Evolutionary conservation across 257 asterid species (phyloP), one percentile per base, ranked within the genome.

Genomic region (Plantago major): DNA sequence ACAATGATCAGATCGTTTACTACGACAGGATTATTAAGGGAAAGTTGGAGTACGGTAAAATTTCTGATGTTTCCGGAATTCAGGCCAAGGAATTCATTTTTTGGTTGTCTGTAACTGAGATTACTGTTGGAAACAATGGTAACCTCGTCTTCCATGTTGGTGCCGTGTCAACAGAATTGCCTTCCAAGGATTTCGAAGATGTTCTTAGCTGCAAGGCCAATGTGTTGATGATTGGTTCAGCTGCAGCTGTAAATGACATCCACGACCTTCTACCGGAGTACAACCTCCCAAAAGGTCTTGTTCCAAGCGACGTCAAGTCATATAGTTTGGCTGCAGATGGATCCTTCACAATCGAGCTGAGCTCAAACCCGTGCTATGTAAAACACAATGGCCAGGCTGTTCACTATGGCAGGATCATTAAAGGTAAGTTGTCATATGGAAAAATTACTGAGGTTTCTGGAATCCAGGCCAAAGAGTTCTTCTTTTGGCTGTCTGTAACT

Each of bases 141-240:
- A n/a, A n/a, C n/a, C n/a, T n/a, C n/a, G n/a, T n/a, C 6, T 87
- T 87, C 60, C 82, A 78, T 33, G 90, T 71, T 38, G 94, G 94
- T 6, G 64, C 75, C 57, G 62, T 87, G 7, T 74, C 87, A 1
- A 55, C 77, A 68, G 45, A 60, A 48, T 59, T 87, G 48, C 88
- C 94, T 6, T 86, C 76, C 15, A 30, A 73, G 4, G 74, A 72
- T 63, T 87, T 84, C 68, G 66, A 71, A 60, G 63, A 19, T 46
- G 56, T 87, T 64, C 88, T 55, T 6, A 65, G 68, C 17, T 87
- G 95, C 75, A 64, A 61, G 66, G 69, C 76, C 15, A 76, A 56
- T 5, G 84, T n/a, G n/a, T n/a, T n/a, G n/a, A n/a, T n/a, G n/a
- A n/a, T n/a, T n/a, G n/a, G n/a, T n/a, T n/a, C n/a, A n/a, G n/a